phyloP scores from a whole-genome alignment of 1,284 basidiomycete genomes.

The Singerocomus inundabilis region DNA sequence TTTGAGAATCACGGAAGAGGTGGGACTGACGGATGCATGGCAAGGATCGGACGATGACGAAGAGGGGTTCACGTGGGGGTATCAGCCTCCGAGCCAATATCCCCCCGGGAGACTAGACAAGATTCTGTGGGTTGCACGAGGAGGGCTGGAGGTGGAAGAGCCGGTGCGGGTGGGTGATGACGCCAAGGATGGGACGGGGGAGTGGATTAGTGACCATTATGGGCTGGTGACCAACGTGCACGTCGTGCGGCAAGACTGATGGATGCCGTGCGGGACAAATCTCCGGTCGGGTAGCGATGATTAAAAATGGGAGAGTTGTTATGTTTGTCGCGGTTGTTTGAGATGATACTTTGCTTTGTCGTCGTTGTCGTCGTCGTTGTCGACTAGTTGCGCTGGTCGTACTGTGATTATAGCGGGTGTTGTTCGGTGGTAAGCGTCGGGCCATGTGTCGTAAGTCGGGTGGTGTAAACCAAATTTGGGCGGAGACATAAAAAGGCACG shows the following conservation, averaged over 20 bases:
- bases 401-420: conserved; percentile 19
- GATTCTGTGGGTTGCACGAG: conserved; percentile 52
- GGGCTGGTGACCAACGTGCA: conserved; percentile 52
- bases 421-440: neutral
- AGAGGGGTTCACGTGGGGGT: conserved; percentile 63
- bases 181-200: conserved; percentile 38
- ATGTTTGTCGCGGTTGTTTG: neutral
- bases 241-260: conserved; percentile 28
- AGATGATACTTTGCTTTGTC: too few relatives aligned
- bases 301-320: too few relatives aligned
- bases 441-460: neutral
- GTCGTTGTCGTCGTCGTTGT: too few relatives aligned
- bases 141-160: conserved; percentile 47
- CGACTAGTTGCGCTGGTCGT: neutral
- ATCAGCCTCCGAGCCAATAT: conserved; percentile 46
- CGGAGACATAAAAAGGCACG: conserved; percentile 33
- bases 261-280: neutral
- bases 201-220: conserved; percentile 67
- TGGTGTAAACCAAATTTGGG: conserved; percentile 20
- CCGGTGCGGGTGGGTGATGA: conserved; percentile 56
- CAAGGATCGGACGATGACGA: conserved; percentile 37
- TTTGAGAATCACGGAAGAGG: conserved; percentile 37
- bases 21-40: conserved; percentile 60
- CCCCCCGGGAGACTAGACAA: conserved; percentile 61
- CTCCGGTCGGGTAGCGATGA: neutral